phyloP scores from a whole-genome alignment of 371 early-diverging fungal genomes.

The Mortierella sp. region DNA sequence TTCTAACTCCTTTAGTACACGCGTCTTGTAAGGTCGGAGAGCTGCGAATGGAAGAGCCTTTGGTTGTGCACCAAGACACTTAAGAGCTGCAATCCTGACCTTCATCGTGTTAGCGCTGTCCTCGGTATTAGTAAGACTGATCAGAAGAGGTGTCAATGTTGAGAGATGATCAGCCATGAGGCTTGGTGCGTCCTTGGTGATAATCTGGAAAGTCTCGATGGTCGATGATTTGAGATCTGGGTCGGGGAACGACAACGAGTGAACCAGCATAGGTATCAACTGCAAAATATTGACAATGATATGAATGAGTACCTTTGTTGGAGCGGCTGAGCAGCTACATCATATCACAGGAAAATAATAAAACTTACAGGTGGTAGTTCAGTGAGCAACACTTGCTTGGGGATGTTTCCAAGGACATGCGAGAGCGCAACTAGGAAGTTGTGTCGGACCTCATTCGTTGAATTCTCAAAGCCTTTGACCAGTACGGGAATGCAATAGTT shows the following conservation, averaged over 20 bases:
- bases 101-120: constrained; percentile 62
- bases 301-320: constrained; percentile 2
- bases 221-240: constrained; percentile 79
- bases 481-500: constrained; percentile 78
- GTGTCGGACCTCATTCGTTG: constrained; percentile 66
- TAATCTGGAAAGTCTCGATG: constrained; percentile 76
- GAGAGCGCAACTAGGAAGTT: constrained; percentile 86
- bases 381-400: constrained; percentile 83
- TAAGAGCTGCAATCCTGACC: constrained; percentile 82
- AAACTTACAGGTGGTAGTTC: constrained; percentile 79
- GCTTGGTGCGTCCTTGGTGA: constrained; percentile 72
- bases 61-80: constrained; percentile 78
- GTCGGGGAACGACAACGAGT: constrained; percentile 73
- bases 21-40: constrained; percentile 71
- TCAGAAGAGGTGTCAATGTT: constrained; percentile 62
- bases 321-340: too few relatives aligned
- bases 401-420: constrained; percentile 82
- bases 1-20: constrained; percentile 73
- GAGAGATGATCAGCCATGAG: constrained; percentile 71
- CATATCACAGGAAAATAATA: too few relatives aligned
- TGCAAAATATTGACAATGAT: constrained; percentile 29
- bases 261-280: constrained; percentile 83
- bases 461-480: constrained; percentile 69
- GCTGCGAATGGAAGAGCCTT: constrained; percentile 68
- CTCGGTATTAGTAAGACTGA: constrained; percentile 56